Evolutionary conservation across 805 yeast species (phyloP), one percentile per base, ranked within the genome.

Genomic region (Monosporozyma aquatica): DNA sequence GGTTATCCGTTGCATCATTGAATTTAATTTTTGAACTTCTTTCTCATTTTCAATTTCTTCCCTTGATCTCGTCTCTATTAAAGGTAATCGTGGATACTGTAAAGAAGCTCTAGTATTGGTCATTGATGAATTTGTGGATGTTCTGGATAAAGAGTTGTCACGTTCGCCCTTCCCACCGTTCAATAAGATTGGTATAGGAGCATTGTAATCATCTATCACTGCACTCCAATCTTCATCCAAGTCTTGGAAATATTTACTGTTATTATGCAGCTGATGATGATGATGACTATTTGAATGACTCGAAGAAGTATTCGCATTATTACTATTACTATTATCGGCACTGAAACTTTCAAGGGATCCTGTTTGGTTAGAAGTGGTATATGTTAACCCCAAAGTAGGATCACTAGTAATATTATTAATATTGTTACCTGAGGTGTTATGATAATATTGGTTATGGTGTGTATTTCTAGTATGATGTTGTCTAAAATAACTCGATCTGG

Each of bases 141-240:
- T 37, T 35, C 47, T 28, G n/a, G 56, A 46, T 18, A 53, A 37
- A 1, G 48, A 43, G n/a, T 41, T 39, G 17, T 26, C 11, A 14
- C 18, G 14, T 10, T 25, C 15, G 18, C 54, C 60, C 4, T 47
- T 47, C 1, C 61, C 61, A 5, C 64, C 64, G 38, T 58, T 58
- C 4, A 54, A 44, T 24, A 53, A 55, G 48, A 47, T 58, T 8
- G 61, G 62, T 34, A 51, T 58, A 37, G 52, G 68, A 62, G 46
- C 59, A 47, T 50, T 63, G 45, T 51, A 61, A 46, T 66, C 68
- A 37, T 73, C 76, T 43, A 74, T 78, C 35, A 78, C 81, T 10
- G 90, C 94, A 59, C 87, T 90, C 96, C 96, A 87, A 61, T 87
- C 96, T 52, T 84, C 95, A 58, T 87, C 95, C 44, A 80, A 66